phyloP scores from a whole-genome alignment of 1,284 basidiomycete genomes.

The Trichosporon sp. region DNA sequence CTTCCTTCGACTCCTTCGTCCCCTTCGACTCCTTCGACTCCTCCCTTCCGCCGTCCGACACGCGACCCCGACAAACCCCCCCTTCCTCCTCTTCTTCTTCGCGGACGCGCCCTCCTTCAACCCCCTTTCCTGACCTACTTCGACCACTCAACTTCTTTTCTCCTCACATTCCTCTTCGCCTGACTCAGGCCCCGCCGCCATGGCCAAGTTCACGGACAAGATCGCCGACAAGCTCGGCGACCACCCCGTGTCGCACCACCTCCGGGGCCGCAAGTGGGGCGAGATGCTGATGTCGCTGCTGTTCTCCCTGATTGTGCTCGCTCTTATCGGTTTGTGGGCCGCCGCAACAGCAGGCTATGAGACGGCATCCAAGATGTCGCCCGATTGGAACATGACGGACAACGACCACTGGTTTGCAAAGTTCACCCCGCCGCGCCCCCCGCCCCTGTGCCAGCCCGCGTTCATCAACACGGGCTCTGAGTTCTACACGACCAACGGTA shows the following conservation, averaged over 20 bases:
- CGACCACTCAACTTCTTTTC: not conserved
- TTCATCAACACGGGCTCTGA: conserved; percentile 31
- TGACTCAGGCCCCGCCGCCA: conserved; percentile 1
- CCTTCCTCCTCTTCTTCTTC: not conserved
- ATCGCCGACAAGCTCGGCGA: conserved; percentile 30
- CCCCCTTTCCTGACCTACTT: not conserved
- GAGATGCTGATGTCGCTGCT: conserved; percentile 25
- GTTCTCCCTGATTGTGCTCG: conserved; percentile 29
- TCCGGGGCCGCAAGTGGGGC: conserved; percentile 28
- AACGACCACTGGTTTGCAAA: conserved; percentile 36
- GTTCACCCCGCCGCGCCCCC: conserved; percentile 29
- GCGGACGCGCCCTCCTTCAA: conserved; percentile 7
- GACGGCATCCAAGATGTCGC: conserved; percentile 26
- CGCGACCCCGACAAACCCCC: not conserved
- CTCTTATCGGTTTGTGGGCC: conserved; percentile 31
- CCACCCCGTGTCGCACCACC: conserved; percentile 28
- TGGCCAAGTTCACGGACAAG: conserved; percentile 28
- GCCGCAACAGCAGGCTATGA: conserved; percentile 34
- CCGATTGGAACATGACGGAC: conserved; percentile 34
- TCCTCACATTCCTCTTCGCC: not conserved
- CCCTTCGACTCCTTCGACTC: not conserved
- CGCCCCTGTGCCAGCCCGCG: conserved; percentile 31
- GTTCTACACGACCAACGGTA: conserved; percentile 33
- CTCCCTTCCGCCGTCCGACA: not conserved
- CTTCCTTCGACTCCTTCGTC: not conserved